These are phyloP conservation scores for Alternaria sp. DNA, from an alignment of 2,329 filamentous ascomycete genomes.

Conservation along the genomic window DNA sequence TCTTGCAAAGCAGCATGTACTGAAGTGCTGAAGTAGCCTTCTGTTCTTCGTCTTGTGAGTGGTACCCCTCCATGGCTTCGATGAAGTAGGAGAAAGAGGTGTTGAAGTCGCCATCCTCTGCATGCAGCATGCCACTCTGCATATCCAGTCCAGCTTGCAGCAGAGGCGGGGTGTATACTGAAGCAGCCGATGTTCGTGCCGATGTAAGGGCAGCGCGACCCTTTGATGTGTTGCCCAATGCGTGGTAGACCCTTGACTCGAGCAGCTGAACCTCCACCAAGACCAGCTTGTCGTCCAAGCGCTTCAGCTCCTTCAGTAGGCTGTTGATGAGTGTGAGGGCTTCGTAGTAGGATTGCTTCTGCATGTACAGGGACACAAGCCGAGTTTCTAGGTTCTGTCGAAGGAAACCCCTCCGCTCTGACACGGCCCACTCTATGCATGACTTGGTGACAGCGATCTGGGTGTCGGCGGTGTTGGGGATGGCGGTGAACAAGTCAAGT, in stretches of 20 bases:
- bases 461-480: slow-evolving; percentile 92
- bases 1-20: slow-evolving; percentile 99
- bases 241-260: slow-evolving; percentile 96
- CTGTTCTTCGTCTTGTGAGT: slow-evolving; percentile 83
- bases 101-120: slow-evolving; percentile 98
- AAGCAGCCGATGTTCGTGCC: slow-evolving; percentile 92
- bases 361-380: slow-evolving; percentile 92
- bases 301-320: slow-evolving; percentile 94
- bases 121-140: slow-evolving; percentile 99
- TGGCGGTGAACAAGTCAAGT: slow-evolving; percentile 91
- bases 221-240: slow-evolving; percentile 94
- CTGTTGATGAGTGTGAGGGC: slow-evolving; percentile 96
- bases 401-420: slow-evolving; percentile 92
- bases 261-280: slow-evolving; percentile 97
- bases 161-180: slow-evolving; percentile 94
- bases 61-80: slow-evolving; percentile 96
- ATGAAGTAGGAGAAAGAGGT: slow-evolving; percentile 99
- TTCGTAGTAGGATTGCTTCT: slow-evolving; percentile 97
- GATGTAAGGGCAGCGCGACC: slow-evolving; percentile 93
- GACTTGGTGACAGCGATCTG: slow-evolving; percentile 97
- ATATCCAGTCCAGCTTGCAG: slow-evolving; percentile 97
- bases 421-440: slow-evolving; percentile 98
- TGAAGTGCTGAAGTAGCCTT: slow-evolving; percentile 97
- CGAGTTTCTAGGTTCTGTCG: slow-evolving; percentile 98
- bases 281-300: slow-evolving; percentile 97